phyloP scores from a whole-genome alignment of 306 rosid species.

The Mimosa pudica region DNA sequence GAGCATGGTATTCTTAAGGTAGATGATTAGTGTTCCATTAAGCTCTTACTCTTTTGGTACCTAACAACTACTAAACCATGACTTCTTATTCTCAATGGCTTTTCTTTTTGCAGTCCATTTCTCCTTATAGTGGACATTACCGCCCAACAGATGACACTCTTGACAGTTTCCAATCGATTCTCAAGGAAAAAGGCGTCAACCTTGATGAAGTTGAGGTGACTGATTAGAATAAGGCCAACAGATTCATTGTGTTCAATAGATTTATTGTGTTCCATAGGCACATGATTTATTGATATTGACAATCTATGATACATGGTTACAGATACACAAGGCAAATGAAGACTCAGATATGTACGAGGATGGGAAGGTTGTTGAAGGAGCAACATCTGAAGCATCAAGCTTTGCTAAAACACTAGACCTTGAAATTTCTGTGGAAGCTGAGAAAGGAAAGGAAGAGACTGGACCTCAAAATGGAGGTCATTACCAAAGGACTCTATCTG shows the following conservation, averaged over 20 bases:
- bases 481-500: slow-evolving; percentile 81
- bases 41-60: slow-evolving; percentile 7
- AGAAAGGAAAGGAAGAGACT: slow-evolving; percentile 40
- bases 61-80: slow-evolving; percentile 8
- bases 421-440: slow-evolving; percentile 38
- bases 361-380: slow-evolving; percentile 34
- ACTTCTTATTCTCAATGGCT: slow-evolving; percentile 38
- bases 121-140: slow-evolving; percentile 96
- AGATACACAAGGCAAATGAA: slow-evolving; percentile 65
- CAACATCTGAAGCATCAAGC: slow-evolving; percentile 26
- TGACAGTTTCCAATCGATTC: slow-evolving; percentile 61
- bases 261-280: neutral
- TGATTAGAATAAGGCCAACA: slow-evolving; percentile 11
- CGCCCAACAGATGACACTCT: slow-evolving; percentile 84
- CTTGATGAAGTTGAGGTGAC: slow-evolving; percentile 80
- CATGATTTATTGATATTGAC: neutral
- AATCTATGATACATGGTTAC: slow-evolving; percentile 30
- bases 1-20: slow-evolving; percentile 81
- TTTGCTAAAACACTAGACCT: slow-evolving; percentile 29
- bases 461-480: slow-evolving; percentile 27
- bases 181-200: slow-evolving; percentile 72
- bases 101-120: slow-evolving; percentile 69
- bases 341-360: slow-evolving; percentile 58
- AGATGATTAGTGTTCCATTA: slow-evolving; percentile 28
- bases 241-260: neutral